Conservation (phyloP, 495 filamentous ascomycete species). For the Schizothecium vesticola region DNA sequence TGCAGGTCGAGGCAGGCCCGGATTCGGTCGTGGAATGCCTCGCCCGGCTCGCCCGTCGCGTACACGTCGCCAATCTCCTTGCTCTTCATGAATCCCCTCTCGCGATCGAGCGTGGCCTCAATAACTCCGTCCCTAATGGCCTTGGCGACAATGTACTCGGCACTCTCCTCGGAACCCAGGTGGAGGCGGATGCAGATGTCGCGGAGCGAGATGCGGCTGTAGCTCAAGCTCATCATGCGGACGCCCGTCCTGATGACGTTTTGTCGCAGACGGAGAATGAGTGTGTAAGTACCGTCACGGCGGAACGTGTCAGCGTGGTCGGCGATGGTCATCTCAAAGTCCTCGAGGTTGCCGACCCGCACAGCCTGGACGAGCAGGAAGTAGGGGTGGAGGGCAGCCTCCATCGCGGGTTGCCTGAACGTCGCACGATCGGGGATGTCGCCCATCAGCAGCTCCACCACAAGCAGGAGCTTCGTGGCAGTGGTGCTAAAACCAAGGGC, state of each 20-base stretch:
- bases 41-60: constrained; percentile 88
- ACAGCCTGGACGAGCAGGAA: constrained; percentile 90
- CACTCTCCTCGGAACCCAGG: constrained; percentile 89
- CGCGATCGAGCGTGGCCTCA: constrained; percentile 88
- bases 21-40: constrained; percentile 96
- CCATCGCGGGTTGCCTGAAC: constrained; percentile 83
- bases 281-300: constrained; percentile 88
- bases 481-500: constrained; percentile 93
- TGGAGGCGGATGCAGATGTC: constrained; percentile 95
- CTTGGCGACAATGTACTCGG: constrained; percentile 98
- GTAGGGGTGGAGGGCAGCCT: constrained; percentile 83
- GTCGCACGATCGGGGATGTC: constrained; percentile 93
- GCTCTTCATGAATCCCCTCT: constrained; percentile 96
- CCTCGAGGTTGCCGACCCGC: constrained; percentile 87
- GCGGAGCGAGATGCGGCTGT: constrained; percentile 93
- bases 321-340: constrained; percentile 78
- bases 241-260: constrained; percentile 99
- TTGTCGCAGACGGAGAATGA: constrained; percentile 88
- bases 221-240: constrained; percentile 96
- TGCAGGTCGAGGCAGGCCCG: constrained; percentile 83
- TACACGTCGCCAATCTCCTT: constrained; percentile 94
- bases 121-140: constrained; percentile 97
- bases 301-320: constrained; percentile 78
- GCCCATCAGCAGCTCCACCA: constrained; percentile 96
- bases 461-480: constrained; percentile 85